These are phyloP conservation scores for Combretum micranthum DNA, from an alignment of 345 rosid genomes.

Conservation along the genomic window DNA sequence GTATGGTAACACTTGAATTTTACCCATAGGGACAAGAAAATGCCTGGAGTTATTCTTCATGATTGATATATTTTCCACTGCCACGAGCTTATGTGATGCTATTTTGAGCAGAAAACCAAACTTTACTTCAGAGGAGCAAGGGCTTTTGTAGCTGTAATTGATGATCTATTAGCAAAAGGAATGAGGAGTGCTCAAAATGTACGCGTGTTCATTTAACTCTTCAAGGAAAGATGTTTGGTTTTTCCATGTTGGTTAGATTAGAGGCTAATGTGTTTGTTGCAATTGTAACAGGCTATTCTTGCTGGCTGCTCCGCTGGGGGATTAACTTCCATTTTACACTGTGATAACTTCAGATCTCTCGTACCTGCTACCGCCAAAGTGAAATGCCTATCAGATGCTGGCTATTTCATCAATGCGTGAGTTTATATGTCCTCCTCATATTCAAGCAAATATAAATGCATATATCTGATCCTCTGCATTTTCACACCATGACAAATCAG, in stretches of 20 bases:
- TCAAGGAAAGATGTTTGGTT: background rate
- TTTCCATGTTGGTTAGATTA: background rate
- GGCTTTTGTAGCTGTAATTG: slow-evolving; percentile 66
- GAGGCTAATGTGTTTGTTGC: slow-evolving; percentile 3
- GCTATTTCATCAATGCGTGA: slow-evolving; percentile 84
- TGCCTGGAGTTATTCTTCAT: background rate
- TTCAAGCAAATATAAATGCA: background rate
- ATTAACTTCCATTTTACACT: slow-evolving; percentile 77
- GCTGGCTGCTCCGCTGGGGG: slow-evolving; percentile 99
- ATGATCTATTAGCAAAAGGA: slow-evolving; percentile 76
- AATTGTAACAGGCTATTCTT: slow-evolving; percentile 55
- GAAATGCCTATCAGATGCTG: slow-evolving; percentile 94
- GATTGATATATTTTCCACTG: background rate
- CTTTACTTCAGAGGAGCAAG: slow-evolving; percentile 97
- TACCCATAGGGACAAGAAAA: background rate
- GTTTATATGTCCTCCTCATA: slow-evolving; percentile 19
- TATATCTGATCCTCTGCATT: background rate
- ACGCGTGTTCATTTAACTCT: background rate
- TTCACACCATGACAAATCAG: slow-evolving; percentile 24
- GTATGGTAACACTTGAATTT: slow-evolving; percentile 13
- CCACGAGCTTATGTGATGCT: slow-evolving; percentile 5
- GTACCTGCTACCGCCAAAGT: slow-evolving; percentile 63
- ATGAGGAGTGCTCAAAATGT: slow-evolving; percentile 81
- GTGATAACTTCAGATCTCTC: slow-evolving; percentile 73
- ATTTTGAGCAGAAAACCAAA: slow-evolving; percentile 65